Conservation (phyloP, 2,329 filamentous ascomycete genomes). For the Juglanconis oblonga region DNA sequence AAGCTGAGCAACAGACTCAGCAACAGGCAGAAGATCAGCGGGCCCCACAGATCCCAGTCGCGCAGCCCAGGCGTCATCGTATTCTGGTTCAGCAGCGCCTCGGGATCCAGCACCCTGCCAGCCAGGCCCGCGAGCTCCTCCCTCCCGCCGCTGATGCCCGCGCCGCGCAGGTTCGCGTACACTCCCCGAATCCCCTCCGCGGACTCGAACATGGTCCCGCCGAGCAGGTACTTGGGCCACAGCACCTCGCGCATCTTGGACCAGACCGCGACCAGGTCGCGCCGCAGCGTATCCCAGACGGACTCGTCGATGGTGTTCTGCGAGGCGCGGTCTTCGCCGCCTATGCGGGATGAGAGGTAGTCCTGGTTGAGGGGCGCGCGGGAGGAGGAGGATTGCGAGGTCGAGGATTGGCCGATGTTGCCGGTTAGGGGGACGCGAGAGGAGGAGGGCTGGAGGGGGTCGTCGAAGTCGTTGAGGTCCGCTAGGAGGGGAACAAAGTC, state of each 20-base stretch:
- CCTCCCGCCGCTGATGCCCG: constrained; percentile 56
- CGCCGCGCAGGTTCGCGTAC: constrained; percentile 59
- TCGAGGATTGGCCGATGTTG: constrained; percentile 64
- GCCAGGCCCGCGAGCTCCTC: constrained; percentile 62
- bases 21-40: constrained; percentile 87
- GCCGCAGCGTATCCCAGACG: constrained; percentile 94
- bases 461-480: constrained; percentile 89
- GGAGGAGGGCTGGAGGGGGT: constrained; percentile 68
- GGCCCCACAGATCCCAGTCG: constrained; percentile 99
- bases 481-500: constrained; percentile 42
- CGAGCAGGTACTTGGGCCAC: constrained; percentile 89
- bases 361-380: constrained; percentile 62
- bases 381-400: constrained; percentile 44
- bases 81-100: constrained; percentile 55
- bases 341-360: constrained; percentile 85
- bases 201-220: constrained; percentile 61
- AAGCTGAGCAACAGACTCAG: constrained; percentile 86
- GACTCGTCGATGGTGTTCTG: constrained; percentile 95
- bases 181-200: constrained; percentile 55
- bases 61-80: constrained; percentile 86
- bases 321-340: constrained; percentile 86
- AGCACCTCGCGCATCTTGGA: constrained; percentile 97
- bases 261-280: constrained; percentile 91
- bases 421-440: constrained; percentile 79
- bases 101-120: constrained; percentile 61